Evolutionary conservation across 208 protist species (phyloP).

Genomic region (Leishmania lainsoni): DNA sequence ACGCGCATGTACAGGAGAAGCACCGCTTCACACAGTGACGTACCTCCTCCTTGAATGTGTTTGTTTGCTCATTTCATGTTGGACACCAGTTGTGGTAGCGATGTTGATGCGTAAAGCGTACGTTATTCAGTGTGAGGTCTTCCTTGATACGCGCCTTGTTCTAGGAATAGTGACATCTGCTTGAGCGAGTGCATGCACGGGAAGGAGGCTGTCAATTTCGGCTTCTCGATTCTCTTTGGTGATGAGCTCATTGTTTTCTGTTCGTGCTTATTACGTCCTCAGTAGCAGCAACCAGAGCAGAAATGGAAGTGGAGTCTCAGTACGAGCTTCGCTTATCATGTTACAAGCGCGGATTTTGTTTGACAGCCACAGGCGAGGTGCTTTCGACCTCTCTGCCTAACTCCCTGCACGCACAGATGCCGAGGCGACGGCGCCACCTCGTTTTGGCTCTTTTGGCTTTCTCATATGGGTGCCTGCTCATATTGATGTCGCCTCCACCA

Average conservation of each 20-base stretch:
- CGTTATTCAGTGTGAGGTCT: background rate
- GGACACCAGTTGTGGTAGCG: background rate
- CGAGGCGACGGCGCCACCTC: background rate
- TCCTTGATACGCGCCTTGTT: background rate
- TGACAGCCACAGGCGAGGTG: background rate
- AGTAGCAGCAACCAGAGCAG: too few species aligned
- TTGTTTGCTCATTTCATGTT: background rate
- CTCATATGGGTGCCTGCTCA: background rate
- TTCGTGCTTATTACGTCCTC: background rate
- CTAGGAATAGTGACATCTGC: background rate
- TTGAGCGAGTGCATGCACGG: background rate
- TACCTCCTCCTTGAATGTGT: background rate
- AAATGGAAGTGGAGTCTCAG: too few species aligned
- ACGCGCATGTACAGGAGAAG: constrained; percentile 53
- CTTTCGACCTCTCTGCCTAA: background rate
- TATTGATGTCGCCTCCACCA: background rate
- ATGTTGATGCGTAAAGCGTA: background rate
- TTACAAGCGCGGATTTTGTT: background rate
- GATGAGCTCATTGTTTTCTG: background rate
- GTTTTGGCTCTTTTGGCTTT: background rate
- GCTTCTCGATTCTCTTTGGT: background rate
- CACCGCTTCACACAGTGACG: background rate
- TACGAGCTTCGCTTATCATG: background rate
- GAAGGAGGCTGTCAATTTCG: background rate
- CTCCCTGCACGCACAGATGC: background rate